phyloP scores from a whole-genome alignment of 352 stramenopile species.

The Globisporangium nodosum region DNA sequence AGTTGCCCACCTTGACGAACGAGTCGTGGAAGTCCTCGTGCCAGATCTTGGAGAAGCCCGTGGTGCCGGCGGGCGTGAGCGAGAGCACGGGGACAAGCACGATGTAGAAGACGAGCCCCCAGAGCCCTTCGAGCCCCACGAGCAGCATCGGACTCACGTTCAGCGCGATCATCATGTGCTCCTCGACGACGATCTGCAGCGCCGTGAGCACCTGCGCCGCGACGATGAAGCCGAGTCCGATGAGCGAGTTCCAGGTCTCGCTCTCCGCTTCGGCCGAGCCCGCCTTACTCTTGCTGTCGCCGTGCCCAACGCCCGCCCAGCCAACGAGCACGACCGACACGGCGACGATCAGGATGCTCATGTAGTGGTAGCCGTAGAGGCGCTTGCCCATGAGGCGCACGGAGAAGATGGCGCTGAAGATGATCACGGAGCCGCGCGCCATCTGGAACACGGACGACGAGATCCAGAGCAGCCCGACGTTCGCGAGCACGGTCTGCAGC shows the following conservation, averaged over 20 bases:
- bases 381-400: constrained; percentile 79
- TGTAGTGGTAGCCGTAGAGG: constrained; percentile 82
- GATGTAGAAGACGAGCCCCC: constrained; percentile 80
- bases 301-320: constrained; percentile 53
- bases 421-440: constrained; percentile 87
- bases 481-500: constrained; percentile 81
- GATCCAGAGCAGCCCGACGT: constrained; percentile 85
- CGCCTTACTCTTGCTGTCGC: constrained; percentile 1
- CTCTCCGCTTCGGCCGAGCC: constrained; percentile 1
- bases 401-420: constrained; percentile 87
- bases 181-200: constrained; percentile 87
- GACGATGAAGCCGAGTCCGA: constrained; percentile 77
- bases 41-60: constrained; percentile 64
- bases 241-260: constrained; percentile 44
- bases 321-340: constrained; percentile 64
- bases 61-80: constrained; percentile 37
- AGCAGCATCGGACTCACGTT: constrained; percentile 85
- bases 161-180: constrained; percentile 80
- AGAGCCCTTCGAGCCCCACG: constrained; percentile 84
- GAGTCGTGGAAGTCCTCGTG: constrained; percentile 82
- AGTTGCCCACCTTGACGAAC: constrained; percentile 71
- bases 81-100: constrained; percentile 64
- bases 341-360: constrained; percentile 73
- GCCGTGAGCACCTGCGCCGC: constrained; percentile 75
- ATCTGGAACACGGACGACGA: constrained; percentile 90